Conservation (phyloP, 768 basidiomycete species). For the Suillus placidus region DNA sequence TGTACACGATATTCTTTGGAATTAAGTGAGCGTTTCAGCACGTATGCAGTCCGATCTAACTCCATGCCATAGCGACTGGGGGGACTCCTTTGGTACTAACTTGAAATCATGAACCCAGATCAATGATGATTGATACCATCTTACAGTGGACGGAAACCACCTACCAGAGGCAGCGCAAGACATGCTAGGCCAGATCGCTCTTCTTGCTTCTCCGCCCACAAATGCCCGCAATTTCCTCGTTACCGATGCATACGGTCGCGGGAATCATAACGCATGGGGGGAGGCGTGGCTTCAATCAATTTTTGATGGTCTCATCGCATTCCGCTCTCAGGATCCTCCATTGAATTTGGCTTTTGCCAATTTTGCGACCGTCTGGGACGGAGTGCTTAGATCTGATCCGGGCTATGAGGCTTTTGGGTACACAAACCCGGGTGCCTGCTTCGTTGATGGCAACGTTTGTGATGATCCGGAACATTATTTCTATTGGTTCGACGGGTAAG, state of each 20-base stretch:
- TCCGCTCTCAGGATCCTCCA: slow-evolving; percentile 33
- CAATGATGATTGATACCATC: not conserved
- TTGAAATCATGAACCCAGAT: not conserved
- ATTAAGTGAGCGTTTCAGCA: slow-evolving; percentile 46
- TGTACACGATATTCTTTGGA: slow-evolving; percentile 57
- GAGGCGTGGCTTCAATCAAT: slow-evolving; percentile 51
- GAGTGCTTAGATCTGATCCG: slow-evolving; percentile 45
- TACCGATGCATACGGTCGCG: slow-evolving; percentile 54
- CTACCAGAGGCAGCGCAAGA: slow-evolving; percentile 47
- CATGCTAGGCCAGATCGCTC: slow-evolving; percentile 47
- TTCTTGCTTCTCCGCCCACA: slow-evolving; percentile 52
- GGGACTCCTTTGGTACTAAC: slow-evolving; percentile 43
- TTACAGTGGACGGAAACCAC: slow-evolving; percentile 47
- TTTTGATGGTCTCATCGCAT: slow-evolving; percentile 42
- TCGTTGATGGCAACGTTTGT: slow-evolving; percentile 36
- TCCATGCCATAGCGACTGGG: slow-evolving; percentile 40
- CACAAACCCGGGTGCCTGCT: slow-evolving; percentile 41
- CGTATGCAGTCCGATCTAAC: slow-evolving; percentile 8
- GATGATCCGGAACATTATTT: slow-evolving; percentile 51
- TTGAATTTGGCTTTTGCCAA: slow-evolving; percentile 49
- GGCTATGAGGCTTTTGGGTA: slow-evolving; percentile 54
- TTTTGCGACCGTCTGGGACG: slow-evolving; percentile 54
- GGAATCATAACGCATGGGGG: slow-evolving; percentile 41
- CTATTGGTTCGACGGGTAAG: slow-evolving; percentile 55
- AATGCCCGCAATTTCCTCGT: slow-evolving; percentile 53